phyloP scores from a whole-genome alignment of 73 alveolate genomes.

The Loxodes magnus region DNA sequence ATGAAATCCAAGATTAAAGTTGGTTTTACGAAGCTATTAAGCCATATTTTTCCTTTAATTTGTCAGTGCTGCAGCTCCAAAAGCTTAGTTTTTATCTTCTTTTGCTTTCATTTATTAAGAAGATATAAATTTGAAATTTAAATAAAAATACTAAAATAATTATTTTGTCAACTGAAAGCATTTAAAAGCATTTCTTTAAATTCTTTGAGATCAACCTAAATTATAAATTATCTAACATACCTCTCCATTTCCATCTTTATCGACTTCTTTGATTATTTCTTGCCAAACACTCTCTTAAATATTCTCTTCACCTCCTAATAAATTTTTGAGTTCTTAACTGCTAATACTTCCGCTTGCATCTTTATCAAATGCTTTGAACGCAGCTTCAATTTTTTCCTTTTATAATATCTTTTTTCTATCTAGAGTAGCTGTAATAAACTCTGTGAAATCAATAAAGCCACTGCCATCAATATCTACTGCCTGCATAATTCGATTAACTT shows the following conservation, averaged over 20 bases:
- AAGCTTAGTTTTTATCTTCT: no score
- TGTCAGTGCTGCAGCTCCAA: no score
- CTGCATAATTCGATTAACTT: conserved; percentile 52
- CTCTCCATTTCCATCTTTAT: conserved; percentile 56
- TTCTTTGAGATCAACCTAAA: conserved; percentile 46
- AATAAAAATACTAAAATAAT: no score
- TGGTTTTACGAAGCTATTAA: no score
- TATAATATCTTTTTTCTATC: conserved; percentile 59
- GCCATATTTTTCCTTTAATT: no score
- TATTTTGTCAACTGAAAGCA: no score
- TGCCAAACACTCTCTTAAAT: conserved; percentile 66
- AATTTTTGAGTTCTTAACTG: conserved; percentile 51
- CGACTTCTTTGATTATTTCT: conserved; percentile 48
- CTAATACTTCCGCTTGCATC: conserved; percentile 50
- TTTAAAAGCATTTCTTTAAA: conserved; percentile 53
- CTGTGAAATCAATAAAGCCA: conserved; percentile 65
- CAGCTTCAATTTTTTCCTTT: conserved; percentile 56
- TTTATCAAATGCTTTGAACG: conserved; percentile 61
- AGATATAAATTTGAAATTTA: no score
- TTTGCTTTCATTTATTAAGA: no score
- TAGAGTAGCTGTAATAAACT: conserved; percentile 61
- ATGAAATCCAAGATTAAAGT: no score
- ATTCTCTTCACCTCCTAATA: conserved; percentile 53
- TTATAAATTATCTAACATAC: no score
- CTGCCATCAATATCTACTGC: conserved; percentile 59